Evolutionary conservation across 139 green algal species (phyloP).

Genomic region (Chlorella sp.): DNA sequence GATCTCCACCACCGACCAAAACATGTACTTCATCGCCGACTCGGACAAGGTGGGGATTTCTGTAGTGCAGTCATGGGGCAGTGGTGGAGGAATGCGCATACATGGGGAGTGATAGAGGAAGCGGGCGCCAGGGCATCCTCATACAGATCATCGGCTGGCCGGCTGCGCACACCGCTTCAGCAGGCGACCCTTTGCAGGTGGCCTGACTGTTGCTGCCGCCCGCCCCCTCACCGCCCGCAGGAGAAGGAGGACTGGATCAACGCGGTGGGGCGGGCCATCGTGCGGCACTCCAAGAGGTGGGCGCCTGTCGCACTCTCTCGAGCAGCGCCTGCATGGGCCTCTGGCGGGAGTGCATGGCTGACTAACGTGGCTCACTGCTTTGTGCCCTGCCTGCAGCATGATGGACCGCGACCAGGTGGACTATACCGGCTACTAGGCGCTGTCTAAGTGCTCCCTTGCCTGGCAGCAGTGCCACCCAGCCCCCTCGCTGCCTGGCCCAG

Average conservation of each 20-base stretch:
- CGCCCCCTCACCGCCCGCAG: conserved; percentile 82
- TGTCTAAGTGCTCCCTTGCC: background rate
- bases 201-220: background rate
- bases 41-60: conserved; percentile 78
- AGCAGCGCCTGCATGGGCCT: background rate
- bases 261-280: conserved; percentile 94
- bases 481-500: background rate
- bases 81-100: too few species aligned
- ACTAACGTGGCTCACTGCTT: background rate
- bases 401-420: conserved; percentile 49
- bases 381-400: conserved; percentile 23
- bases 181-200: background rate
- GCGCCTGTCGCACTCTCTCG: background rate
- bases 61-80: too few species aligned
- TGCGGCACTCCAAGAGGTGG: conserved; percentile 85
- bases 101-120: too few species aligned
- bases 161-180: background rate
- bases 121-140: background rate
- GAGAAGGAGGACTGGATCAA: conserved; percentile 99
- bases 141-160: background rate
- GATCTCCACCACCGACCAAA: conserved; percentile 82
- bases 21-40: conserved; percentile 97
- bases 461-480: background rate
- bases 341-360: background rate
- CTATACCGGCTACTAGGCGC: conserved; percentile 7